Base-by-base conservation (phyloP, 441 rosid genomes). In the Manihot esculenta region DNA sequence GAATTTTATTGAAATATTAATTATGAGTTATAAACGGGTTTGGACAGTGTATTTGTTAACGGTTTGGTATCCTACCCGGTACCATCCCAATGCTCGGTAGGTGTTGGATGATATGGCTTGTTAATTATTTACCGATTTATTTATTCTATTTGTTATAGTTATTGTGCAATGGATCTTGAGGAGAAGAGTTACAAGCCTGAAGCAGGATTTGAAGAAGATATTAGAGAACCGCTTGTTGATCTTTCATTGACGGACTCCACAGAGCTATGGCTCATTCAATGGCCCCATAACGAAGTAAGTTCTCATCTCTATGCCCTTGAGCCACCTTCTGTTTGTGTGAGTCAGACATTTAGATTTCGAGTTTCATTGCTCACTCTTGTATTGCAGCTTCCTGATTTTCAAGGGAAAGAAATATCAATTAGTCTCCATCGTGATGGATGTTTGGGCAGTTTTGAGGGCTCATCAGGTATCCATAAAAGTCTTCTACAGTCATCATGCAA, bases 241-340 rank as follows among this genome's bases (percentile, higher is more conserved):
- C 59, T 83, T 63, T 69, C 65, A 8, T 18, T 69, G 66, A 69
- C 70, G 0, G 86, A 72, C 14, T 78, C 90, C 12, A 73, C 85
- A 1, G 97, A 93, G 85, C 86, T 91, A 64, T 89, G 93, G 93
- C 90, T 93, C 74, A 78, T 93, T 53, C 96, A 91, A 42, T 89
- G 87, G 87, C 96, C 96, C 69, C 33, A 68, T 56, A 78, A 80
- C 62, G 85, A 81, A 59, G 98, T 90, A 79, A 69, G 66, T 7
- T 15, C 30, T 26, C 23, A 47, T 42, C 10, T 3, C 38, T 57
- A 21, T 13, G 1, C 72, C 30, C 44, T n/a, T 66, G 0, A 26
- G 15, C 44, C 18, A 24, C 20, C 44, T 30, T 59, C 21, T 56
- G 35, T 26, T 23, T 26, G 30, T 24, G 12, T 56, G 12, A 55